Conservation (phyloP, 805 yeast species). For the Tetrapisispora namnaoensis region DNA sequence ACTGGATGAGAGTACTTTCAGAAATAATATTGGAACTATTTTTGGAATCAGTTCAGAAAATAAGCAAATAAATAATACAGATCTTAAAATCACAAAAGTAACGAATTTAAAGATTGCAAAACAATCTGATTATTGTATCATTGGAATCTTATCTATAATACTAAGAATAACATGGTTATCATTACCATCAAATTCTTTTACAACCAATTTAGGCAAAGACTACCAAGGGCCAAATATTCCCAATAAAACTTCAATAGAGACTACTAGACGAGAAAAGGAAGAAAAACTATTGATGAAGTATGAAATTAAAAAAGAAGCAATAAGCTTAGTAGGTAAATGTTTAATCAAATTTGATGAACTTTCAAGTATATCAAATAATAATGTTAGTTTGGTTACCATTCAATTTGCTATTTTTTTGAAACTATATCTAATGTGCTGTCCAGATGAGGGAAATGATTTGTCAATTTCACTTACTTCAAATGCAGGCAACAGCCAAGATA, state of each 20-base stretch:
- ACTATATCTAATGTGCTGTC: constrained; percentile 44
- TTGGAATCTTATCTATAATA: constrained; percentile 46
- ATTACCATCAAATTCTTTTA: constrained; percentile 35
- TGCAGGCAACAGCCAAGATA: constrained; percentile 32
- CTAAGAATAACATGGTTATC: constrained; percentile 49
- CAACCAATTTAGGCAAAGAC: constrained; percentile 19
- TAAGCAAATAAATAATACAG: neutral
- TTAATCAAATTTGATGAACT: constrained; percentile 28
- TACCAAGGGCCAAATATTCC: neutral
- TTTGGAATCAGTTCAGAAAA: neutral
- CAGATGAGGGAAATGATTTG: constrained; percentile 31
- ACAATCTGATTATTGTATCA: constrained; percentile 31
- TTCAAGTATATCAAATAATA: constrained; percentile 26
- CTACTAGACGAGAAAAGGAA: constrained; percentile 10
- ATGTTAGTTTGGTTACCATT: constrained; percentile 33
- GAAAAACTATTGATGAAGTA: constrained; percentile 19
- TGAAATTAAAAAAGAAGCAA: constrained; percentile 22
- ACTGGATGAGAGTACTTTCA: constrained; percentile 43
- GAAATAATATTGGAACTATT: constrained; percentile 14
- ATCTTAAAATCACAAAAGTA: neutral
- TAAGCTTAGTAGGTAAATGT: constrained; percentile 20
- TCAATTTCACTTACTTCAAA: neutral
- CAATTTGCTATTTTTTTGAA: constrained; percentile 55
- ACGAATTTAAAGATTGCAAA: constrained; percentile 22
- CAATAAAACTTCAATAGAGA: neutral